Conservation (phyloP, 2,329 filamentous ascomycete species). For the Paecilomyces sp. region DNA sequence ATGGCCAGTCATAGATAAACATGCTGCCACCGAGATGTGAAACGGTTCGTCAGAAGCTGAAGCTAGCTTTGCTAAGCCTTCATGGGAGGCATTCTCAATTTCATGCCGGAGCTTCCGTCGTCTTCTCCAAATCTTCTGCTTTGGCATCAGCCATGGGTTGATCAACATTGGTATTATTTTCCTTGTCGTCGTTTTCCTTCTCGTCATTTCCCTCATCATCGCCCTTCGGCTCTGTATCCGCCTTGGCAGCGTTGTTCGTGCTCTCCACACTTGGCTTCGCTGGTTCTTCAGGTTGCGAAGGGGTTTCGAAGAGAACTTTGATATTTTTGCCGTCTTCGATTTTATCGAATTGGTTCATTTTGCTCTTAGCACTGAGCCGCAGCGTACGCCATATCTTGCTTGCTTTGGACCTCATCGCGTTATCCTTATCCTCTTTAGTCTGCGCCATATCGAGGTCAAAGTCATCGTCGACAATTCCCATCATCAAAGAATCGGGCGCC, state of each 20-base stretch:
- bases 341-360: conserved; percentile 74
- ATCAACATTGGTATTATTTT: background rate
- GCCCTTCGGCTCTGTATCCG: background rate
- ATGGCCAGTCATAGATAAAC: background rate
- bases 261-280: conserved; percentile 7
- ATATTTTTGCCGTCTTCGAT: conserved; percentile 75
- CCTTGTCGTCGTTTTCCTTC: background rate
- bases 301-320: conserved; percentile 40
- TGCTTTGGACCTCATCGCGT: conserved; percentile 62
- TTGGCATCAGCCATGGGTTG: background rate
- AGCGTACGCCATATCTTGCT: conserved; percentile 90
- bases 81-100: background rate
- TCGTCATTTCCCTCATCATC: background rate
- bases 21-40: background rate
- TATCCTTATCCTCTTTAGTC: conserved; percentile 53
- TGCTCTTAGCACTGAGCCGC: conserved; percentile 66
- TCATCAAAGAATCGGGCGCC: conserved; percentile 61
- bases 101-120: background rate
- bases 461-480: conserved; percentile 69
- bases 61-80: background rate
- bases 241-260: background rate
- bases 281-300: conserved; percentile 14
- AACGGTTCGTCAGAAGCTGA: background rate
- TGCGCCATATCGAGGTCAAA: conserved; percentile 80
- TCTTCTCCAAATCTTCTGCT: background rate